Percentiles rank a stretch among this genome's conserved stretches.
phyloP scores from a whole-genome alignment of 306 rosid genomes.

The Vigna unguiculata region DNA sequence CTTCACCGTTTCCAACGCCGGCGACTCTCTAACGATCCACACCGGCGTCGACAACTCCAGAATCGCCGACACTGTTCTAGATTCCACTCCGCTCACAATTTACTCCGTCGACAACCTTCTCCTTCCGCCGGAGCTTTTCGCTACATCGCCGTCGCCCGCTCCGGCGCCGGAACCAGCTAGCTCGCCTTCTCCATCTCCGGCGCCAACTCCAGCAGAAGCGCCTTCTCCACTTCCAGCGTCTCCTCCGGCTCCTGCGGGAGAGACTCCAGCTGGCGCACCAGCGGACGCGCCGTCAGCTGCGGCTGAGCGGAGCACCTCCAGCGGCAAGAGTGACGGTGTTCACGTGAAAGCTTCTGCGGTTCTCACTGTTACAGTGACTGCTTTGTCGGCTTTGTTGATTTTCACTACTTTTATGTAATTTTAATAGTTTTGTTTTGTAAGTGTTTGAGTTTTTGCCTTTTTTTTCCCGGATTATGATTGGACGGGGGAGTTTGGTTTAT shows the following conservation, averaged over 20 bases:
- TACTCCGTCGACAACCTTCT: constrained; percentile 78
- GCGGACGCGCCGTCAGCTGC: constrained; percentile 59
- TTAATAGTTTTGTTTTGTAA: constrained; percentile 21
- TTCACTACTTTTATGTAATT: constrained; percentile 49
- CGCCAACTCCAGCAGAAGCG: constrained; percentile 39
- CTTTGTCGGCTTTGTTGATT: constrained; percentile 51
- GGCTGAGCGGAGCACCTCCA: constrained; percentile 56
- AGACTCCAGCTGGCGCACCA: constrained; percentile 61
- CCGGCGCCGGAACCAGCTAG: constrained; percentile 63
- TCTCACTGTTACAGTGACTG: constrained; percentile 46
- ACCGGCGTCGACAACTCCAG: constrained; percentile 84
- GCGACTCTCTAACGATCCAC: constrained; percentile 80
- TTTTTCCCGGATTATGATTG: constrained; percentile 37
- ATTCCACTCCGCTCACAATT: constrained; percentile 70
- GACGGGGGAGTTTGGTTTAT: constrained; percentile 42
- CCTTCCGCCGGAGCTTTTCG: constrained; percentile 75
- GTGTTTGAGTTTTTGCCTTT: constrained; percentile 11
- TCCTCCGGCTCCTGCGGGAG: constrained; percentile 77
- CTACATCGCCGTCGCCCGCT: constrained; percentile 75
- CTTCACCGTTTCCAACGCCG: constrained; percentile 56
- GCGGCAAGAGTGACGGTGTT: constrained; percentile 43
- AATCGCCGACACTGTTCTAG: constrained; percentile 75
- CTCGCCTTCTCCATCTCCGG: constrained; percentile 62
- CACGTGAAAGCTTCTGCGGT: constrained; percentile 54
- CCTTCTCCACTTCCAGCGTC: constrained; percentile 73